Conservation (phyloP, 1,139 yeast genomes). For the Geotrichum citri-aurantii region DNA sequence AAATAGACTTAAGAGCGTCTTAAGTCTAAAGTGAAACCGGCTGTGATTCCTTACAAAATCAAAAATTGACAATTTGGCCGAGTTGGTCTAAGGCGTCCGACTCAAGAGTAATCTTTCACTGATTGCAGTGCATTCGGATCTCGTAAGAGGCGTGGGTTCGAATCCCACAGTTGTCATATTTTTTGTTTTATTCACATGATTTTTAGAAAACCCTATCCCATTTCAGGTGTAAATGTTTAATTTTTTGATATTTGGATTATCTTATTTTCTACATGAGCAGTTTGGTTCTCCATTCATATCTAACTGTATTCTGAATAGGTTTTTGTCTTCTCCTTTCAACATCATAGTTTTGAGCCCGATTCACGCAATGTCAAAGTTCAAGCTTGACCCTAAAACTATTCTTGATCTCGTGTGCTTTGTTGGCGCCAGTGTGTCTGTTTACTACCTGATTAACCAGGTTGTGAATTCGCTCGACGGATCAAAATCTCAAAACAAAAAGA, state of each 20-base stretch:
- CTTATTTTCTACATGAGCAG: neutral
- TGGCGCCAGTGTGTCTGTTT: constrained; percentile 79
- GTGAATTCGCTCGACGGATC: constrained; percentile 23
- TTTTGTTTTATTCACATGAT: neutral
- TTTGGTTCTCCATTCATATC: neutral
- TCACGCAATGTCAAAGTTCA: constrained; percentile 16
- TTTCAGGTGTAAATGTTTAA: neutral
- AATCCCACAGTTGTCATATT: constrained; percentile 28
- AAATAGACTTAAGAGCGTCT: too few species aligned
- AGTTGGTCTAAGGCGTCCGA: too few species aligned
- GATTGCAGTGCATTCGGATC: constrained; percentile 28
- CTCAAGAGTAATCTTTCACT: constrained; percentile 27
- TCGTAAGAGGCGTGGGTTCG: constrained; percentile 33
- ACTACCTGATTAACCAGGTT: constrained; percentile 59
- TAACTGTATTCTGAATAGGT: neutral
- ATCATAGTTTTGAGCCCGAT: neutral
- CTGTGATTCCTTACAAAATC: too few species aligned
- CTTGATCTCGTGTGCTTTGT: constrained; percentile 64
- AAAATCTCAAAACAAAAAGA: constrained; percentile 53
- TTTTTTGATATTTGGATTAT: neutral
- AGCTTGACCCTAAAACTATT: constrained; percentile 33
- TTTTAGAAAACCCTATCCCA: neutral
- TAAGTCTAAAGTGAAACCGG: too few species aligned
- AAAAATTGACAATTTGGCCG: too few species aligned
- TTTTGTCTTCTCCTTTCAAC: neutral